A percentile compares a stretch with the other conserved stretches of the same genome.
These are phyloP conservation scores for Cymbopogon flexuosus DNA, from an alignment of 202 grass and related monocot species.

Conservation along the genomic window DNA sequence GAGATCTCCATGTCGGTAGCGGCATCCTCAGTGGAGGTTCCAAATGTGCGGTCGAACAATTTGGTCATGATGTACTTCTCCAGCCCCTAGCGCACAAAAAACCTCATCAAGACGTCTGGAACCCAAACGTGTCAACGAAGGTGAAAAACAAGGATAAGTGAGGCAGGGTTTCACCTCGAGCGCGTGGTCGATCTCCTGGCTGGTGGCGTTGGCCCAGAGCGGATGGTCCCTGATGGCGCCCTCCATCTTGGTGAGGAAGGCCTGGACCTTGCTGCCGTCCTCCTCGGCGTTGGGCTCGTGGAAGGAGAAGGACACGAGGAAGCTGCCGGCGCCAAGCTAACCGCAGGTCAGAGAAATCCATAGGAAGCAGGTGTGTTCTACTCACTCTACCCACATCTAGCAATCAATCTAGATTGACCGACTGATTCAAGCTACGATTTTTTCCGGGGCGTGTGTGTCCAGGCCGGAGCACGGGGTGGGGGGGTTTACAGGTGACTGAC, in stretches of 20 bases:
- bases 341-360: conserved; percentile 5
- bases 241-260: conserved; percentile 68
- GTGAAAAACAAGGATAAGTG: not conserved
- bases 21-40: conserved; percentile 46
- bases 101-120: not conserved
- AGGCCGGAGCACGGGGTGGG: not conserved
- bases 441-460: not conserved
- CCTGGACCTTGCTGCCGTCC: conserved; percentile 58
- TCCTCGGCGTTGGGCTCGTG: conserved; percentile 50
- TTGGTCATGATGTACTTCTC: conserved; percentile 96
- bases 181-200: conserved; percentile 77
- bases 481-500: not conserved
- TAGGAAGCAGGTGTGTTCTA: not conserved
- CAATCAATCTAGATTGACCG: not conserved
- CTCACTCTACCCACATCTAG: not conserved
- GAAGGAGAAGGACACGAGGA: conserved; percentile 66
- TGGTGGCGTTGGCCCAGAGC: conserved; percentile 59
- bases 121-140: not conserved
- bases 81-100: conserved; percentile 44
- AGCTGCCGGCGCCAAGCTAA: conserved; percentile 39
- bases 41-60: conserved; percentile 71
- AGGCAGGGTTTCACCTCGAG: conserved; percentile 52
- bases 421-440: not conserved
- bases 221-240: conserved; percentile 59
- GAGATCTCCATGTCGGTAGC: conserved; percentile 51